These are phyloP conservation scores for Basipetospora chlamydospora DNA, from an alignment of 2,329 filamentous ascomycete genomes.

Conservation along the genomic window DNA sequence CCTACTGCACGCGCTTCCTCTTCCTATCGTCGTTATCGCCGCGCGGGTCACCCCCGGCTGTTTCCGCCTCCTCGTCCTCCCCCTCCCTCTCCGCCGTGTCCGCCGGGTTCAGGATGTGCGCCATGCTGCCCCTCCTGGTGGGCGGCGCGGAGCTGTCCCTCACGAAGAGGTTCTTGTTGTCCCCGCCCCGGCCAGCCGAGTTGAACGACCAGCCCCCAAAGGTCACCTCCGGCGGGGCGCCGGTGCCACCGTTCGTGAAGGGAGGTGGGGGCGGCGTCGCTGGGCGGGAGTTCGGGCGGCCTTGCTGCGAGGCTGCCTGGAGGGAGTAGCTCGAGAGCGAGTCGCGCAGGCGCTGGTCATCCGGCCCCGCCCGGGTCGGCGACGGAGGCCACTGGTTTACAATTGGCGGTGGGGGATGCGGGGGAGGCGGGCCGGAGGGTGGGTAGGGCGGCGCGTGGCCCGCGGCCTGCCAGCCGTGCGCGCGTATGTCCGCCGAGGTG, in stretches of 20 bases:
- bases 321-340: constrained; percentile 41
- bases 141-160: constrained; percentile 42
- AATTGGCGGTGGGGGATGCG: no score
- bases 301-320: constrained; percentile 24
- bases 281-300: constrained; percentile 33
- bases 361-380: constrained; percentile 31
- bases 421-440: constrained; percentile 36
- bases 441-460: constrained; percentile 12
- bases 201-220: constrained; percentile 45
- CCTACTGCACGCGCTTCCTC: constrained; percentile 45
- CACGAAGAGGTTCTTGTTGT: constrained; percentile 33
- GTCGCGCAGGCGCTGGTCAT: constrained; percentile 43
- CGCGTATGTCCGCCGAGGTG: constrained; percentile 89
- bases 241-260: constrained; percentile 26
- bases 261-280: constrained; percentile 38
- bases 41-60: no score
- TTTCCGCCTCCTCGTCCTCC: no score
- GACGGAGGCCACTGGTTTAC: constrained; percentile 40
- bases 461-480: constrained; percentile 60
- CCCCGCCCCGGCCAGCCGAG: constrained; percentile 26
- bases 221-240: constrained; percentile 26
- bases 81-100: constrained; percentile 40
- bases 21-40: constrained; percentile 46
- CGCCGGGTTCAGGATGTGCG: constrained; percentile 47
- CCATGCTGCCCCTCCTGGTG: constrained; percentile 45